Evolutionary conservation across 2,329 filamentous ascomycete species (phyloP), one percentile per base, ranked within the genome.

Genomic region (Apiospora koreana): DNA sequence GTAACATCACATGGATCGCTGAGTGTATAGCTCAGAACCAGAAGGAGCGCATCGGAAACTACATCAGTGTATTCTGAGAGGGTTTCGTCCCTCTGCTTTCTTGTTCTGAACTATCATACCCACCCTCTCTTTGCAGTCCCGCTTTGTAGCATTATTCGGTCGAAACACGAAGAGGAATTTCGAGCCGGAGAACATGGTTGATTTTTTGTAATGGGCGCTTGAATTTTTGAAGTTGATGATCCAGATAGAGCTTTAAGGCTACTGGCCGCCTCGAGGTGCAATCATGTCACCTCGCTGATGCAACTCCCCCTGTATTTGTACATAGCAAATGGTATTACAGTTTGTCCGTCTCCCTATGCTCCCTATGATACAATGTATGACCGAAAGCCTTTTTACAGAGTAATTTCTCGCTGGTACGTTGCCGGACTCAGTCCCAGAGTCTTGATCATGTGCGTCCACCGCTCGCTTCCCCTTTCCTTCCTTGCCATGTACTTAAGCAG

Each of bases 1-100:
- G 96, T 75, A 99, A 99, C 83, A 97, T 99, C 79, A 98, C 96
- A 68, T 99, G 96, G 96, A 99, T 99, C 82, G 93, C 96, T 28
- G 96, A 99, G 83, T 99, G 96, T 85, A 99, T 99, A 88, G 96
- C 96, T 69, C 96, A 99, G 84, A 98, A 97, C 86, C 96, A 99
- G 84, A 99, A 99, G 86, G 96, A 99, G 83, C 91, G 96, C 80
- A 98, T 99, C 81, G 93, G 94, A 77, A 99, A 98, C 84, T 99
- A 97, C 83, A 99, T 99, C 81, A 97, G 94, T 83, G 96, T 98
- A 73, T 97, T 99, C 84, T 97, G 83, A 88, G 76, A 73, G 62
- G 62, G 69, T 41, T 31, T 69, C 14, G 70, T 71, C 62, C 10
- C 43, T 35, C 16, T 65, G 31, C 65, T 65, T 64, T 50, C 43